A percentile compares a stretch with the other conserved stretches of the same genome.
phyloP scores from a whole-genome alignment of 2,329 filamentous ascomycete species.

The Fusarium dimerum region DNA sequence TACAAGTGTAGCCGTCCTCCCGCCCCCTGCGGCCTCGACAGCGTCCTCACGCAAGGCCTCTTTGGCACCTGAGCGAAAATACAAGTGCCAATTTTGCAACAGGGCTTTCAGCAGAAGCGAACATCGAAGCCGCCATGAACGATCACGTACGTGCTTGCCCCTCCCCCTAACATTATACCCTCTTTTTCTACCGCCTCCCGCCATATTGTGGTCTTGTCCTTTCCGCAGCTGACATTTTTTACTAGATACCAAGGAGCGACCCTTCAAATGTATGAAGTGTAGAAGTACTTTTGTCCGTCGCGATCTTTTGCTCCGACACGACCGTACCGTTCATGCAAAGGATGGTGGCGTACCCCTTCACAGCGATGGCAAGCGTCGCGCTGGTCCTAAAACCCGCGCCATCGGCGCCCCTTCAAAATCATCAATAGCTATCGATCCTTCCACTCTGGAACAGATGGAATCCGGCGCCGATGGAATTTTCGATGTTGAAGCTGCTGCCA shows the following conservation, averaged over 20 bases:
- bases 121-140: conserved; percentile 93
- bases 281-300: conserved; percentile 97
- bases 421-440: conserved; percentile 76
- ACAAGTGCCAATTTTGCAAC: conserved; percentile 99
- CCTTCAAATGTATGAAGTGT: conserved; percentile 98
- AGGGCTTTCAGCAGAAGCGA: conserved; percentile 96
- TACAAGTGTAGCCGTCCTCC: conserved; percentile 65
- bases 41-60: conserved; percentile 75
- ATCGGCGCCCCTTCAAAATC: conserved; percentile 71
- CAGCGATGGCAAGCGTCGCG: conserved; percentile 88
- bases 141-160: conserved; percentile 79
- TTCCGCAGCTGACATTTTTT: no score
- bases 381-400: conserved; percentile 67
- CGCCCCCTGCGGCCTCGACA: conserved; percentile 66
- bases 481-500: conserved; percentile 94
- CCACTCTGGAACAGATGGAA: conserved; percentile 89
- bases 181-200: no score
- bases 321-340: conserved; percentile 97
- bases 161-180: no score
- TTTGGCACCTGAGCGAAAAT: conserved; percentile 89
- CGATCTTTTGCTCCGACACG: conserved; percentile 93
- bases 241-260: conserved; percentile 96
- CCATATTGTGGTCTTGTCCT: no score
- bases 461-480: conserved; percentile 87
- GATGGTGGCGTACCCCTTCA: conserved; percentile 92